These are phyloP conservation scores for Orbilia brochopaga DNA, from an alignment of 2,329 filamentous ascomycete genomes.

Conservation along the genomic window DNA sequence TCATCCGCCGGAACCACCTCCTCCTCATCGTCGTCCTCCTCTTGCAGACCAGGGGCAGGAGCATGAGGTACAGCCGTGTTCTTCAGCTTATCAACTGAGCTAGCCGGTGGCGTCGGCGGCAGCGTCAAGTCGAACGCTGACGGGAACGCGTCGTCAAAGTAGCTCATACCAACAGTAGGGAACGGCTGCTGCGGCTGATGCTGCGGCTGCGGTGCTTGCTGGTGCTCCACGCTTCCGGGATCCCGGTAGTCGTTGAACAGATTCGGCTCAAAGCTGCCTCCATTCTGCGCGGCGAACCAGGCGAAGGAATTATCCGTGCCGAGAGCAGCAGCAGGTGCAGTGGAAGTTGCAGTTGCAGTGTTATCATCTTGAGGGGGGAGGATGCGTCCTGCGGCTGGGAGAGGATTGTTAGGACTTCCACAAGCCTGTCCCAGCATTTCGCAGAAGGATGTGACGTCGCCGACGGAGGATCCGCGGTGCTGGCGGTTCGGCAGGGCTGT, in stretches of 20 bases:
- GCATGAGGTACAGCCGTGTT: slow-evolving; percentile 43
- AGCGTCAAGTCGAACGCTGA: slow-evolving; percentile 76
- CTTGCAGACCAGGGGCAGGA: slow-evolving; percentile 39
- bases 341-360: background rate
- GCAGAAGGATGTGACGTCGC: slow-evolving; percentile 60
- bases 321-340: too few relatives aligned
- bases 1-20: slow-evolving; percentile 67
- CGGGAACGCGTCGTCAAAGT: slow-evolving; percentile 74
- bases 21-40: slow-evolving; percentile 73
- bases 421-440: slow-evolving; percentile 66
- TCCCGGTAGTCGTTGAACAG: slow-evolving; percentile 93
- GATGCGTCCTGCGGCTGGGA: slow-evolving; percentile 60
- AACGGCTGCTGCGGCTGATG: slow-evolving; percentile 64
- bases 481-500: slow-evolving; percentile 41
- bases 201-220: background rate
- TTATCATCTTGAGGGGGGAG: slow-evolving; percentile 11
- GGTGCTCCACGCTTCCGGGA: slow-evolving; percentile 67
- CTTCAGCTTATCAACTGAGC: slow-evolving; percentile 56
- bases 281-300: slow-evolving; percentile 67
- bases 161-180: slow-evolving; percentile 72
- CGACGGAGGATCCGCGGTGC: slow-evolving; percentile 54
- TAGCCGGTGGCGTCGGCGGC: slow-evolving; percentile 73
- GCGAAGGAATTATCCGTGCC: slow-evolving; percentile 55
- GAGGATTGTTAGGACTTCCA: slow-evolving; percentile 63
- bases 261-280: slow-evolving; percentile 76